A percentile compares a stretch with the other conserved stretches of the same genome.
These are phyloP conservation scores for Aphanomyces cochlioides DNA, from an alignment of 352 stramenopile genomes.

Conservation along the genomic window DNA sequence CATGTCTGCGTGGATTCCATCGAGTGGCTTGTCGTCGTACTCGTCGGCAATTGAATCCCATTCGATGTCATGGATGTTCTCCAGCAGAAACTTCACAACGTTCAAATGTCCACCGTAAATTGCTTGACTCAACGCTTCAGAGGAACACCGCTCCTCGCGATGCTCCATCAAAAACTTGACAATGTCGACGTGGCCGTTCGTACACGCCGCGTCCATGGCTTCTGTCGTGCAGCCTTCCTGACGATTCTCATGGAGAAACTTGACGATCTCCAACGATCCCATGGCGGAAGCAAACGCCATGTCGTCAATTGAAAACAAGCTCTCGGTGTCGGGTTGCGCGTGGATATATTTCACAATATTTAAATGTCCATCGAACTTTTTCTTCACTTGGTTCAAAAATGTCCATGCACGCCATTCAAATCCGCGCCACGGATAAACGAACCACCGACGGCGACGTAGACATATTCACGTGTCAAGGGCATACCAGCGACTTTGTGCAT, in stretches of 20 bases:
- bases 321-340: too few relatives aligned
- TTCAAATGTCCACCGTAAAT: not conserved
- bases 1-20: too few relatives aligned
- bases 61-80: too few relatives aligned
- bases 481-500: not conserved
- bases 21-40: too few relatives aligned
- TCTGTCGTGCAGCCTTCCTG: not conserved
- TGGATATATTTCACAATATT: not conserved
- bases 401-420: not conserved
- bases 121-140: not conserved
- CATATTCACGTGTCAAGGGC: not conserved
- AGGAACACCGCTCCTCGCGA: not conserved
- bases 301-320: too few relatives aligned
- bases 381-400: not conserved
- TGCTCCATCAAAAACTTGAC: not conserved
- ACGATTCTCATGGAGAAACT: not conserved
- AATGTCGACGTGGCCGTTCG: not conserved
- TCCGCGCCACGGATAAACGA: not conserved
- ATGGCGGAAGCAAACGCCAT: too few relatives aligned
- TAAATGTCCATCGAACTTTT: not conserved
- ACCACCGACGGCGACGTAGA: not conserved
- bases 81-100: not conserved
- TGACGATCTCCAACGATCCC: too few relatives aligned
- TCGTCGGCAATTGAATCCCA: too few relatives aligned
- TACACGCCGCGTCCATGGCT: not conserved